Conservation (phyloP, 208 protist species). For the Trypanosomatidae sp. region DNA sequence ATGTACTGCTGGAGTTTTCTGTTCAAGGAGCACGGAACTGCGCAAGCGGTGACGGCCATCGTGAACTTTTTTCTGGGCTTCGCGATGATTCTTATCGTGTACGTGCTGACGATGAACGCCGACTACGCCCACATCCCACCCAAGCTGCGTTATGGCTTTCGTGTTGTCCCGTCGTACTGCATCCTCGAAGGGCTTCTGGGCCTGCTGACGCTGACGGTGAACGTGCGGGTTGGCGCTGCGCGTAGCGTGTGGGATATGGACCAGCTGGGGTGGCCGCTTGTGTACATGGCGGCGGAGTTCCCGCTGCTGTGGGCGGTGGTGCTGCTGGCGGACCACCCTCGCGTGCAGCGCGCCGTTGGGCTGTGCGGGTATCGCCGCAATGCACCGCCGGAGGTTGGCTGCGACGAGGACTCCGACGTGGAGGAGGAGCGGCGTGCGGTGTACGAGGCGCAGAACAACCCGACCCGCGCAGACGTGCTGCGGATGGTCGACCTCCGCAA, state of each 20-base stretch:
- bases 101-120: no score
- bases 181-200: constrained; percentile 53
- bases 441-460: no score
- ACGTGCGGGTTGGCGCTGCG: constrained; percentile 14
- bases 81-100: no score
- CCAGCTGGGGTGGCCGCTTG: constrained; percentile 20
- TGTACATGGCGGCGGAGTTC: constrained; percentile 47
- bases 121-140: no score
- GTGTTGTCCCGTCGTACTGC: constrained; percentile 40
- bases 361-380: constrained; percentile 23
- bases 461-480: no score
- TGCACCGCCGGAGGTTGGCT: constrained; percentile 12
- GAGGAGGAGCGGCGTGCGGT: constrained; percentile 41
- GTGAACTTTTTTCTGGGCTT: no score
- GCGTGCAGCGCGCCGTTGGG: no score
- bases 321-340: constrained; percentile 39
- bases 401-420: constrained; percentile 45
- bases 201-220: constrained; percentile 23
- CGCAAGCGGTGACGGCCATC: no score
- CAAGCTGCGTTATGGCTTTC: no score
- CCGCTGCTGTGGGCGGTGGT: constrained; percentile 27
- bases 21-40: no score
- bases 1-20: no score
- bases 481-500: no score
- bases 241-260: constrained; percentile 26